Percentiles rank a stretch among this genome's conserved stretches.
These are phyloP conservation scores for Uromyces viciae-fabae DNA, from an alignment of 1,284 basidiomycete species.

Conservation along the genomic window DNA sequence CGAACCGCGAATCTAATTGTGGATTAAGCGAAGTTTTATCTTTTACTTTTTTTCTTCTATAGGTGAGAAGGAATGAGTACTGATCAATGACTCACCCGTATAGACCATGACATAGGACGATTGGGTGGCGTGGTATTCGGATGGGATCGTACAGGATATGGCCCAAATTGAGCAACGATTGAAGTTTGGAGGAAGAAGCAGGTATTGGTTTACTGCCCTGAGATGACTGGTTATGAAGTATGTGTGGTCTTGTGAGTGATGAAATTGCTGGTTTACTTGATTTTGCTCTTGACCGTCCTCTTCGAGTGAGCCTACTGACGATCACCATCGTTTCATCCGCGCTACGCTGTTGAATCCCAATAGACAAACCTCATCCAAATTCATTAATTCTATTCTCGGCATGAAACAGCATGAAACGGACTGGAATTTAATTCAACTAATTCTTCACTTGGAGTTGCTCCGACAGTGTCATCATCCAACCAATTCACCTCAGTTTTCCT, in stretches of 20 bases:
- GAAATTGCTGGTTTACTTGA: too few species aligned
- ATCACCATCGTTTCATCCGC: too few species aligned
- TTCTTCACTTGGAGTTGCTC: too few species aligned
- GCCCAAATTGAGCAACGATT: constrained; percentile 12
- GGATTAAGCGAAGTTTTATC: constrained; percentile 64
- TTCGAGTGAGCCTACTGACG: not conserved
- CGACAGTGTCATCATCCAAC: too few species aligned
- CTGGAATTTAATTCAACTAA: too few species aligned
- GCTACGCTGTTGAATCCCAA: too few species aligned
- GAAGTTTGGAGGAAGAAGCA: not conserved
- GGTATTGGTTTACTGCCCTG: not conserved
- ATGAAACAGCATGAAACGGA: too few species aligned
- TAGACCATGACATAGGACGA: constrained; percentile 90
- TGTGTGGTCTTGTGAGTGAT: not conserved
- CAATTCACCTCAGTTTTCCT: too few species aligned
- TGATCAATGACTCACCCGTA: constrained; percentile 43
- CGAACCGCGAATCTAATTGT: constrained; percentile 64
- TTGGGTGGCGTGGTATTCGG: constrained; percentile 75
- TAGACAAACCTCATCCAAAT: too few species aligned
- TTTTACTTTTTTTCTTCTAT: not conserved
- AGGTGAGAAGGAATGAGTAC: not conserved
- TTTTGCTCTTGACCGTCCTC: not conserved
- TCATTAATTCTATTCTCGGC: too few species aligned
- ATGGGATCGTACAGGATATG: constrained; percentile 58
- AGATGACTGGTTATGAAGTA: not conserved